Percentiles rank a stretch among this genome's conserved stretches.
Conservation (phyloP, 495 filamentous ascomycete genomes). For the Cryomyces minteri region DNA sequence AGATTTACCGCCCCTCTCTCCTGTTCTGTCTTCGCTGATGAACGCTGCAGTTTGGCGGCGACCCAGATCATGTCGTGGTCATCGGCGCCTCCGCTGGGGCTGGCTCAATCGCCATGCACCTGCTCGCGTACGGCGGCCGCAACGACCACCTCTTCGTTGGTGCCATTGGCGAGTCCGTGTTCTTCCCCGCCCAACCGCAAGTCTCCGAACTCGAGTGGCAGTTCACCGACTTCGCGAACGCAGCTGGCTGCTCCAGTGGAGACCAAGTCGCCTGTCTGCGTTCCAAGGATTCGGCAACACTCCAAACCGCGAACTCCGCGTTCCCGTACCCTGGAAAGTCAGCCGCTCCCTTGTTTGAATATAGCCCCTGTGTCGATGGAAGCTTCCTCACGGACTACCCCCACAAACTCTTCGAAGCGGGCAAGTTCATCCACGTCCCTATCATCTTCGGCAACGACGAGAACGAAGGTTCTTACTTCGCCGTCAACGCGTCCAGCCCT, state of each 20-base stretch:
- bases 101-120: conserved; percentile 44
- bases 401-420: conserved; percentile 23
- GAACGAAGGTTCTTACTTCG: conserved; percentile 6
- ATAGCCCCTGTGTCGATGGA: conserved; percentile 39
- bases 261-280: conserved; percentile 8
- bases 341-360: conserved; percentile 34
- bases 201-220: conserved; percentile 3
- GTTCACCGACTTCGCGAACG: conserved; percentile 5
- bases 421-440: conserved; percentile 6
- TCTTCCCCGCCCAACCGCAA: conserved; percentile 3
- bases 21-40: background rate
- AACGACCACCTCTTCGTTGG: conserved; percentile 8
- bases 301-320: conserved; percentile 3
- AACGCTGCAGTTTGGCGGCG: conserved; percentile 42
- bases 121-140: conserved; percentile 5
- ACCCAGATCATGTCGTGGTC: conserved; percentile 51
- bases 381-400: conserved; percentile 41
- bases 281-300: conserved; percentile 1
- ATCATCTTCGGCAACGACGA: conserved; percentile 4
- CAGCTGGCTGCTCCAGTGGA: conserved; percentile 3
- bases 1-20: background rate
- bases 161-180: conserved; percentile 3
- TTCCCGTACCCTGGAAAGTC: conserved; percentile 33
- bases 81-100: conserved; percentile 49
- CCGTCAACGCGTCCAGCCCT: conserved; percentile 1